Evolutionary conservation across 257 asterid genomes (phyloP).

Genomic region (Rauvolfia tetraphylla): DNA sequence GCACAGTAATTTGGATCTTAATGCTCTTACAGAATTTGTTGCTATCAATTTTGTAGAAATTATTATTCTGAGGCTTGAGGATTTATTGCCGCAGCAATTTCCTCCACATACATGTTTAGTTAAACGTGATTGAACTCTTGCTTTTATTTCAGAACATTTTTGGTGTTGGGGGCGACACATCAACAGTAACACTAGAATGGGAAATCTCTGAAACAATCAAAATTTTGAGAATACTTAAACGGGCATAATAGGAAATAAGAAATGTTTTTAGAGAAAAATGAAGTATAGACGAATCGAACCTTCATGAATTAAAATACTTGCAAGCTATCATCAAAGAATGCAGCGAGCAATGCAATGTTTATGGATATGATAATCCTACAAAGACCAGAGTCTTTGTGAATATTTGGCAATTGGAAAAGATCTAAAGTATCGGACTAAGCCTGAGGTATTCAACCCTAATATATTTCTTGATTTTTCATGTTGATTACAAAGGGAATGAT

Average conservation of each 20-base stretch:
- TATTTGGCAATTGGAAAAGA: constrained; percentile 10
- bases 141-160: neutral
- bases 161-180: neutral
- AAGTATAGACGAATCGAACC: neutral
- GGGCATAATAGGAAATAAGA: neutral
- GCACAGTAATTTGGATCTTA: too few species aligned
- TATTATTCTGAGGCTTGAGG: too few species aligned
- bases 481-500: constrained; percentile 8
- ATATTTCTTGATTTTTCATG: neutral
- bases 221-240: neutral
- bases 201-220: neutral
- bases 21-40: too few species aligned
- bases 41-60: too few species aligned
- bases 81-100: too few species aligned
- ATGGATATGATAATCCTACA: neutral
- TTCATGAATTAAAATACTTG: neutral
- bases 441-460: constrained; percentile 1
- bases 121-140: too few species aligned
- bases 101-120: too few species aligned
- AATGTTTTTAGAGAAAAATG: neutral
- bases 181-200: neutral
- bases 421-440: neutral
- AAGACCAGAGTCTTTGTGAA: constrained; percentile 3
- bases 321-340: neutral
- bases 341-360: neutral